Conservation (phyloP, 305 asterid species). For the Fraxinus baroniana region DNA sequence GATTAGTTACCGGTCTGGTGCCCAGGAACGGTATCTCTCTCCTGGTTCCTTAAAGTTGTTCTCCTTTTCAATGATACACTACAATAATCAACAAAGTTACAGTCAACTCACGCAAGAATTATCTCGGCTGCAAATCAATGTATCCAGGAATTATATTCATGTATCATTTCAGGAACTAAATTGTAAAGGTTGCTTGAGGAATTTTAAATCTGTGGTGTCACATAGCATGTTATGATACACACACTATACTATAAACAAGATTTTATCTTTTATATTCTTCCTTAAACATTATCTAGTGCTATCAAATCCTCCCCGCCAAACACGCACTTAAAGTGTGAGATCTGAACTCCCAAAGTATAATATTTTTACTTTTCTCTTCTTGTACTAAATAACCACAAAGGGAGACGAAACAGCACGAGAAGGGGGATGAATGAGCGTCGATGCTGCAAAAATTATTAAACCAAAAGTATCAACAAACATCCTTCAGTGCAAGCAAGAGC, state of each 20-base stretch:
- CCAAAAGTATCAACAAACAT: background rate
- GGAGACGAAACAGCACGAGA: background rate
- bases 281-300: background rate
- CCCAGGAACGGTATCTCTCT: constrained; percentile 82
- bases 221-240: background rate
- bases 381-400: background rate
- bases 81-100: constrained; percentile 5
- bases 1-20: constrained; percentile 56
- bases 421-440: background rate
- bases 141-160: background rate
- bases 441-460: background rate
- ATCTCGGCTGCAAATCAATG: background rate
- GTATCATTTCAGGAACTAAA: background rate
- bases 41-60: constrained; percentile 97
- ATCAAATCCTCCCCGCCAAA: background rate
- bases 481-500: background rate
- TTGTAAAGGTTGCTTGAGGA: background rate
- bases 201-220: background rate
- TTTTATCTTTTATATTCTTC: background rate
- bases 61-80: constrained; percentile 75
- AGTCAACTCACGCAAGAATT: background rate
- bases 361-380: background rate
- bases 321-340: background rate
- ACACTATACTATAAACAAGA: background rate
- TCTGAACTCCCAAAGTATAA: background rate